phyloP scores from a whole-genome alignment of 495 filamentous ascomycete genomes.

The Penicillium samsonianum region DNA sequence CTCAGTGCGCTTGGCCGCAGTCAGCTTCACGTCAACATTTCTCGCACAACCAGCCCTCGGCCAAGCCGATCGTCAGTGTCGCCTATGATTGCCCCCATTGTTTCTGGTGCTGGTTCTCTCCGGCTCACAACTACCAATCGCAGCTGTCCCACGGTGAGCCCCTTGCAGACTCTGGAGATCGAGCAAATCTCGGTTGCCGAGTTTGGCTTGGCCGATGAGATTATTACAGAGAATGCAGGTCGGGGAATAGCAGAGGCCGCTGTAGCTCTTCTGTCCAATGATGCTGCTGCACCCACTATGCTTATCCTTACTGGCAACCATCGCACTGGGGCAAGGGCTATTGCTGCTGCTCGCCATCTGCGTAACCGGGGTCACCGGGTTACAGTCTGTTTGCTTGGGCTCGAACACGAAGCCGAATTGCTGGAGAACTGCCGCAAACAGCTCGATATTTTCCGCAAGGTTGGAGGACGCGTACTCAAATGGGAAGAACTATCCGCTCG shows the following conservation, averaged over 20 bases:
- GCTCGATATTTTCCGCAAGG: conserved; percentile 71
- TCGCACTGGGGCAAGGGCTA: conserved; percentile 76
- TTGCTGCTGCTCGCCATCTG: conserved; percentile 84
- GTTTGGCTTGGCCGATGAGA: conserved; percentile 80
- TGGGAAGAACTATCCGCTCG: conserved; percentile 52
- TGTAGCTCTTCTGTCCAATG: conserved; percentile 55
- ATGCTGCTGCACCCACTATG: conserved; percentile 60
- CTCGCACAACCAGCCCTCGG: conserved; percentile 48
- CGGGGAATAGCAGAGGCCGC: conserved; percentile 84
- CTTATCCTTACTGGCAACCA: conserved; percentile 88
- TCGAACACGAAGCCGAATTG: conserved; percentile 71
- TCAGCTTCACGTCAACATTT: conserved; percentile 36
- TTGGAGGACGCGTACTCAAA: conserved; percentile 68
- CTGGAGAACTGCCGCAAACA: conserved; percentile 74
- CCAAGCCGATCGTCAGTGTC: conserved; percentile 41
- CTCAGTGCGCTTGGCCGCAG: conserved; percentile 38
- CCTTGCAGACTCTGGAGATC: conserved; percentile 83
- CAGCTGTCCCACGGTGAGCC: conserved; percentile 76
- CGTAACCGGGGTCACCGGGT: conserved; percentile 77
- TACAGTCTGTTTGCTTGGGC: conserved; percentile 78
- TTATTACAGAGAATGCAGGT: conserved; percentile 89
- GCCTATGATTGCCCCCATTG: conserved; percentile 37
- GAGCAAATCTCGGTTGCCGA: conserved; percentile 85
- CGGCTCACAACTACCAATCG: conserved; percentile 62
- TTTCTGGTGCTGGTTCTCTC: conserved; percentile 39